Percentiles rank a stretch among this genome's conserved stretches.
These are phyloP conservation scores for Setaria italica DNA, from an alignment of 202 grass and related monocot genomes.

Conservation along the genomic window DNA sequence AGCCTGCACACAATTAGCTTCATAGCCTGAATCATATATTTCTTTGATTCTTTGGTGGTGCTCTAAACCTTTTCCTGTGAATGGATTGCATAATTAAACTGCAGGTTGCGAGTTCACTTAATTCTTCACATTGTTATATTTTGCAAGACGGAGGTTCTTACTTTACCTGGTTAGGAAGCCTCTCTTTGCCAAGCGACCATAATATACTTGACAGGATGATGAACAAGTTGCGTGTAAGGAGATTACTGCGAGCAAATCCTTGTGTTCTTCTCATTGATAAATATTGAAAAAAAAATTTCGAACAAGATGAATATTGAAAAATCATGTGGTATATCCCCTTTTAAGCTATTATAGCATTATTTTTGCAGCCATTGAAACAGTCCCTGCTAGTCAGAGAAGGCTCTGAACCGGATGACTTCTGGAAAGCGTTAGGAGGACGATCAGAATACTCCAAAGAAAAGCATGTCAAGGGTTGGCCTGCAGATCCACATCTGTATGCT, in stretches of 20 bases:
- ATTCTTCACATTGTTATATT: constrained; percentile 87
- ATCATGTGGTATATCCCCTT: background rate
- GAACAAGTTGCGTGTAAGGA: constrained; percentile 71
- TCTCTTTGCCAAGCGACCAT: constrained; percentile 69
- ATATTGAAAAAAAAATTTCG: background rate
- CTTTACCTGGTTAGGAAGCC: constrained; percentile 77
- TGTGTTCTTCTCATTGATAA: constrained; percentile 1
- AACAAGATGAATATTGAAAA: background rate
- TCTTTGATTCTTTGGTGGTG: background rate
- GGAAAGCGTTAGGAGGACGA: constrained; percentile 72
- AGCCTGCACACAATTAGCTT: background rate
- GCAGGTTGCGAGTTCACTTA: constrained; percentile 78
- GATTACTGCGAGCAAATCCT: constrained; percentile 22
- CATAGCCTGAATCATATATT: constrained; percentile 7
- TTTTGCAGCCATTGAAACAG: constrained; percentile 76
- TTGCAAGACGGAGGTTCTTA: constrained; percentile 67
- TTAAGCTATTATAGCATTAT: constrained; percentile 39
- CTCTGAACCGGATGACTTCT: constrained; percentile 75
- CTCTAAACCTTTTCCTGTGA: constrained; percentile 10
- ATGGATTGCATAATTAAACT: constrained; percentile 41
- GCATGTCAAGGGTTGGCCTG: constrained; percentile 51
- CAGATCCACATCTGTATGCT: constrained; percentile 65
- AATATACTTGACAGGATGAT: constrained; percentile 73
- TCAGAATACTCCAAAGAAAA: constrained; percentile 77
- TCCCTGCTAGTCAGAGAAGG: constrained; percentile 69